Evolutionary conservation across 2,329 filamentous ascomycete species (phyloP), one percentile per base, ranked within the genome.

Genomic region (Paecilomyces dactylethromorphus): DNA sequence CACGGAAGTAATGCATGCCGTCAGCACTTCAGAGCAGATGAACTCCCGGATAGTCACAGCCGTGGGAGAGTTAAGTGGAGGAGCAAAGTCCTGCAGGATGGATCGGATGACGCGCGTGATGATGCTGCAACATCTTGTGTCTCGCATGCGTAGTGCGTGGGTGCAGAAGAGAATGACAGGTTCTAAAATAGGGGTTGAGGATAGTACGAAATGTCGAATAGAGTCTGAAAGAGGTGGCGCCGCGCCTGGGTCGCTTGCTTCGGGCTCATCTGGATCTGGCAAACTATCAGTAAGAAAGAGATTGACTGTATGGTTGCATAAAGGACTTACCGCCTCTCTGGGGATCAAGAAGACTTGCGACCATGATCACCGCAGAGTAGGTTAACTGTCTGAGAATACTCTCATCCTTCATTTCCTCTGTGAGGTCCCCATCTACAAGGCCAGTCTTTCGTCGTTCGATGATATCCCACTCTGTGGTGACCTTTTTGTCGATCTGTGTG

Each of bases 341-440:
- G 13, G 92, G 90, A 71, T 96, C 92, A 22, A 99, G 81, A 66
- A 97, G 87, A 65, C 91, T 90, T 7, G 91, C 91, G 62, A 97
- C 89, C 82, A 97, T 91, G 66, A 94, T 87, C 31, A 97, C 91
- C 1, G 92, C 91, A 3, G 91, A 91, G 74, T 95, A 94, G 0
- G 93, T 97, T 55, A 97, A 82, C 71, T 97, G 92, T 21, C 94
- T 86, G 53, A 99, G 79, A 31, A 99, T 95, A 69, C 93, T 97
- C 73, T 99, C 94, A 6, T 91, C 88, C 75, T 97, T 96, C 94
- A 99, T 99, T 77, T 99, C 94, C 65, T 97, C 92, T 1, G 90
- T 90, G 56, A 99, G 78, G 60, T 90, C 90, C 58, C 92, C 91
- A 21, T 87, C 87, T 3, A 87, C 87, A 1, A 87, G 83, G 50